Conservation (phyloP, 1,139 yeast species). For the Magnusiomyces fungicola region DNA sequence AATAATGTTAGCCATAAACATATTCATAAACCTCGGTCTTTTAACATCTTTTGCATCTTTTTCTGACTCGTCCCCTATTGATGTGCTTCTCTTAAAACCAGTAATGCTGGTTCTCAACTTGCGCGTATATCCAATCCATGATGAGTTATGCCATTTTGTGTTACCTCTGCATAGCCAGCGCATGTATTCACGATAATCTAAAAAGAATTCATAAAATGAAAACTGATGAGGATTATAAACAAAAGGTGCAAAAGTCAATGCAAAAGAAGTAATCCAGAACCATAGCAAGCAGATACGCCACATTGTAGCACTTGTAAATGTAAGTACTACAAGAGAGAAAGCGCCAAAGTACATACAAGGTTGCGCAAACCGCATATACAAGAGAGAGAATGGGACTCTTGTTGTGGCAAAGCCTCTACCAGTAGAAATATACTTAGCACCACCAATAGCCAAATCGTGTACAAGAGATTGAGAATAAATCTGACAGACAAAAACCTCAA, state of each 20-base stretch:
- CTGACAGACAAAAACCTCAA: slow-evolving; percentile 84
- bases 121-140: slow-evolving; percentile 59
- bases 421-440: slow-evolving; percentile 76
- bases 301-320: slow-evolving; percentile 59
- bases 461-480: slow-evolving; percentile 66
- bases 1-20: slow-evolving; percentile 46
- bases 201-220: slow-evolving; percentile 55
- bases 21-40: slow-evolving; percentile 44
- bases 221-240: slow-evolving; percentile 86
- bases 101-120: slow-evolving; percentile 52
- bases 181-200: slow-evolving; percentile 61
- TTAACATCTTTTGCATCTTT: slow-evolving; percentile 27
- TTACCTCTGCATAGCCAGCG: slow-evolving; percentile 69
- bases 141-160: slow-evolving; percentile 39
- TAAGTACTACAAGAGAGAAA: slow-evolving; percentile 46
- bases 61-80: slow-evolving; percentile 21
- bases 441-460: slow-evolving; percentile 68
- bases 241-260: slow-evolving; percentile 71
- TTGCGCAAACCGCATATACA: slow-evolving; percentile 59
- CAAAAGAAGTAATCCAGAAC: slow-evolving; percentile 73
- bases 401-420: slow-evolving; percentile 82
- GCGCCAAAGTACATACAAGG: slow-evolving; percentile 63
- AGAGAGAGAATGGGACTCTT: slow-evolving; percentile 49
- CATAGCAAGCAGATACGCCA: slow-evolving; percentile 75
- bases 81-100: slow-evolving; percentile 49